phyloP scores from a whole-genome alignment of 306 rosid genomes.

The Quercus dentata region DNA sequence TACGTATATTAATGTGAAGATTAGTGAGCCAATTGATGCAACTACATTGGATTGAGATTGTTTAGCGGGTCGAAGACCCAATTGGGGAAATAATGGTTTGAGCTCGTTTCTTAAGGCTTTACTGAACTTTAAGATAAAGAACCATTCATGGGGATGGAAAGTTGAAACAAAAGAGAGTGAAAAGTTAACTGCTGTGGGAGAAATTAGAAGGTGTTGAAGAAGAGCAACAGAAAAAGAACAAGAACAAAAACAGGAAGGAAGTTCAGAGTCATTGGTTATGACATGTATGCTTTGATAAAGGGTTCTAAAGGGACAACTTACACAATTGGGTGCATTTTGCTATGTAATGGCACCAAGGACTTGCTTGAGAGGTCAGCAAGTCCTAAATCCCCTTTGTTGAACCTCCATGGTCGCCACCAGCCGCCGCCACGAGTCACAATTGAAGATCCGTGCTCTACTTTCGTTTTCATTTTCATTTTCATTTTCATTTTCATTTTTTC shows the following conservation, averaged over 20 bases:
- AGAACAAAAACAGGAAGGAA: not conserved
- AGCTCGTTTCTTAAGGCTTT: constrained; percentile 1
- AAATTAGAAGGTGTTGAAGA: not conserved
- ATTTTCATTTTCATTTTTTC: too few relatives aligned
- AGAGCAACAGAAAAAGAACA: constrained; percentile 16
- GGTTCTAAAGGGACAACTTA: too few relatives aligned
- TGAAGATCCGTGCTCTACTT: too few relatives aligned
- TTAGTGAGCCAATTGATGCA: constrained; percentile 2
- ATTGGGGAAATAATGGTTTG: constrained; percentile 6
- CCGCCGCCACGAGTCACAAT: too few relatives aligned
- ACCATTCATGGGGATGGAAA: constrained; percentile 3
- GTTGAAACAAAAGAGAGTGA: constrained; percentile 14
- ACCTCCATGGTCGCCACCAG: too few relatives aligned
- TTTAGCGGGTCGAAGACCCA: constrained; percentile 18
- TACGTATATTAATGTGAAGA: constrained; percentile 13
- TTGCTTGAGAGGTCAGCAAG: too few relatives aligned
- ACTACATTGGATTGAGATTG: constrained; percentile 25
- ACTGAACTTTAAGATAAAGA: constrained; percentile 1
- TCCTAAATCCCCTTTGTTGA: too few relatives aligned
- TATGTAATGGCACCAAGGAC: too few relatives aligned
- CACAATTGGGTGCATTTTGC: too few relatives aligned
- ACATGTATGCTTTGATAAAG: too few relatives aligned
- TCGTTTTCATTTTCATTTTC: too few relatives aligned
- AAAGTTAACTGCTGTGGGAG: not conserved
- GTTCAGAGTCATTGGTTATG: too few relatives aligned